Evolutionary conservation across 2,329 filamentous ascomycete genomes (phyloP).

Genomic region (Colletotrichum navitas): DNA sequence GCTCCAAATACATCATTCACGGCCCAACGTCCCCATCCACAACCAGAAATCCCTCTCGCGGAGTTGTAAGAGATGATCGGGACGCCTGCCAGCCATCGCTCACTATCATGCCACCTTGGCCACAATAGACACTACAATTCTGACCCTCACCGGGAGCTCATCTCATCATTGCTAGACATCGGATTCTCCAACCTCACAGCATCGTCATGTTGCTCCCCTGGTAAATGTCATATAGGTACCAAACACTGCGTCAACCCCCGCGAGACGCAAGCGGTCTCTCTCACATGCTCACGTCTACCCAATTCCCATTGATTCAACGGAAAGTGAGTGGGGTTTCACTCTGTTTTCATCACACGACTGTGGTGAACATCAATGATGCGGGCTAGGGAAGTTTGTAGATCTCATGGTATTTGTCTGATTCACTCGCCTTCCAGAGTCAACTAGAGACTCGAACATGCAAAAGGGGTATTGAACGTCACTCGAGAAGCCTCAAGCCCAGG

Average conservation of each 20-base stretch:
- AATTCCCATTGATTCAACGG: neutral
- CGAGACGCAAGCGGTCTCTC: neutral
- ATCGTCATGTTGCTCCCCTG: neutral
- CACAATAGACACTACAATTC: neutral
- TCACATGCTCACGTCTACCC: neutral
- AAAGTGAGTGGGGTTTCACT: neutral
- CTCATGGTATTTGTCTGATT: conserved; percentile 17
- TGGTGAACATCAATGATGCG: neutral
- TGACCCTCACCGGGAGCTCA: neutral
- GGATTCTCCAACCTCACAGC: neutral
- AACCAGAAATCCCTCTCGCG: too few relatives aligned
- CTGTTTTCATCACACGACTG: neutral
- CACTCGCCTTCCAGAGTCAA: conserved; percentile 24
- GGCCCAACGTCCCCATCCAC: neutral
- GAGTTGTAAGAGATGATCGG: neutral
- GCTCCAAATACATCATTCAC: neutral
- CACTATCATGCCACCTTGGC: neutral
- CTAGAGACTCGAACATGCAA: conserved; percentile 30
- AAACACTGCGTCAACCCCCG: neutral
- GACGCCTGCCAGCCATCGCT: neutral
- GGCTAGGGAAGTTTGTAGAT: neutral
- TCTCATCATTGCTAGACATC: neutral
- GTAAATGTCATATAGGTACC: neutral
- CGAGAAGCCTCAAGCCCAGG: conserved; percentile 18
- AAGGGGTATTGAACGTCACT: conserved; percentile 39